Percentiles rank a stretch among this genome's conserved stretches.
Evolutionary conservation across 1,284 basidiomycete species (phyloP).

Genomic region (Trichosporon sp.): DNA sequence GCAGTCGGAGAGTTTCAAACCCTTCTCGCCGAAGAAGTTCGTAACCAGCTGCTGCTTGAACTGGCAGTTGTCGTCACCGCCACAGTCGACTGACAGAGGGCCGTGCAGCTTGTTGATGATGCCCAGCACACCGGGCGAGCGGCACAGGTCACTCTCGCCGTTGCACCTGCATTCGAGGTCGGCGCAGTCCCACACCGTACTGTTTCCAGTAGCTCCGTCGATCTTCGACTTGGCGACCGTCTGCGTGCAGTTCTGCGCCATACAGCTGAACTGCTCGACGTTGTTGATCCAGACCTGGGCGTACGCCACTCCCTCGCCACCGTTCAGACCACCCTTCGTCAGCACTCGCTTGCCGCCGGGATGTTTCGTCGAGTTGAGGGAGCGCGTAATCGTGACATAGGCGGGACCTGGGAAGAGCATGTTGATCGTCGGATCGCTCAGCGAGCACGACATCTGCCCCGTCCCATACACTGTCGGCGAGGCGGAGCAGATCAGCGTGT

Average conservation of each 20-base stretch:
- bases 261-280: constrained; percentile 77
- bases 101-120: constrained; percentile 58
- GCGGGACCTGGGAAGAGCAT: constrained; percentile 68
- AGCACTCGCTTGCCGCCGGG: constrained; percentile 58
- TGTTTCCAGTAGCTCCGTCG: constrained; percentile 40
- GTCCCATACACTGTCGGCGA: constrained; percentile 43
- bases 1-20: constrained; percentile 71
- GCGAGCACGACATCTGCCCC: constrained; percentile 46
- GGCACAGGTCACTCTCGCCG: constrained; percentile 71
- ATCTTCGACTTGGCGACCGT: constrained; percentile 51
- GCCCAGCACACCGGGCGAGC: constrained; percentile 61
- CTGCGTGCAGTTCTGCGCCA: constrained; percentile 71
- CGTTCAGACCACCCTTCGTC: constrained; percentile 53
- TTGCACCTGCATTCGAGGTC: constrained; percentile 74
- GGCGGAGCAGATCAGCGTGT: constrained; percentile 38
- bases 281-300: constrained; percentile 80
- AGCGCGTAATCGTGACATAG: constrained; percentile 74
- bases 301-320: constrained; percentile 63
- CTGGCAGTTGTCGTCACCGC: constrained; percentile 64
- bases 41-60: constrained; percentile 74
- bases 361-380: constrained; percentile 67
- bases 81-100: constrained; percentile 65
- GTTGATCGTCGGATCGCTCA: constrained; percentile 76
- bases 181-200: constrained; percentile 67
- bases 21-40: constrained; percentile 69